Evolutionary conservation across 305 asterid species (phyloP), one percentile per base, ranked within the genome.

Genomic region (Fraxinus albicans): DNA sequence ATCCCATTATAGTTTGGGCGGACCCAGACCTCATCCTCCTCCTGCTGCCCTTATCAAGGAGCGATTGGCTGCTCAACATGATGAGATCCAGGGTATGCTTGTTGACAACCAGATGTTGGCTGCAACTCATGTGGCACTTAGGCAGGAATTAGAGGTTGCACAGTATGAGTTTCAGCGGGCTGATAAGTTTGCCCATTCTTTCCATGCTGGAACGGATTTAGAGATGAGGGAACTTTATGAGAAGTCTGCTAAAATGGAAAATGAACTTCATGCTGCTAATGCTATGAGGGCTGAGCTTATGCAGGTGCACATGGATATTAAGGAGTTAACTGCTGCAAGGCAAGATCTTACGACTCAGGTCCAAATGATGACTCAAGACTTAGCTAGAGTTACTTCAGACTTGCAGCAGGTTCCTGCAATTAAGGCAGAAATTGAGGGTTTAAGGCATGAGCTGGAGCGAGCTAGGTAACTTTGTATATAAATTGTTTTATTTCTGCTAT

Each of bases 41-140:
- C 97, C 89, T 79, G 92, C 98, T 15, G 93, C 82, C 76, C 81
- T 92, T 70, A 87, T 96, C 7, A 97, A 96, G 87, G 97, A 94
- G 84, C 91, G 87, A 73, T 85, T 96, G 86, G 98, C 94, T 8
- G 95, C 79, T 82, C 99, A 96, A 80, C 96, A 92, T 12, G 95
- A 93, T 12, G 99, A 94, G 79, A 96, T 94, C 80, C 99, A 93
- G 87, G 92, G 86, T 10, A 82, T 96, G 78, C 90, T 96, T 73
- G 85, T 88, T 81, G 98, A 96, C 85, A 96, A 96, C 86, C 99
- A 96, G 92, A 86, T 97, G 84, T 84, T 96, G 81, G 97, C 98
- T 77, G 99, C 99, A 38, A 94, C 99, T 4, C 99, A 96, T 31
- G 98, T 96, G 83, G 99, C 98, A 0, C 95, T 96, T 42, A 90